phyloP scores from a whole-genome alignment of 2,329 filamentous ascomycete genomes.

The Aspergillus hortae region DNA sequence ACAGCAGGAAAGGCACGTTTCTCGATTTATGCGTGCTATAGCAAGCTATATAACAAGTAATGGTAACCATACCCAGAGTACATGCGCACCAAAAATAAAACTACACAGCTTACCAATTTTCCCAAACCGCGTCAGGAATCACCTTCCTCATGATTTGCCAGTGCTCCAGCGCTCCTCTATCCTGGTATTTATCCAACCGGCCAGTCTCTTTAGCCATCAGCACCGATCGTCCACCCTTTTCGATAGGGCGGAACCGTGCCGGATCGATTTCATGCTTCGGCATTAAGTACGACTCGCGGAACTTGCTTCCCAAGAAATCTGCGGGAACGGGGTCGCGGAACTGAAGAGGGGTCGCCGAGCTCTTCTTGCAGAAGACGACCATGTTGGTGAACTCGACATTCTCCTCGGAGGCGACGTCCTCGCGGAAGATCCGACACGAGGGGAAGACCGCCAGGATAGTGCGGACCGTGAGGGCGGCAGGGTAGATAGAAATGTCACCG shows the following conservation, averaged over 20 bases:
- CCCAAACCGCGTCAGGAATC: conserved; percentile 75
- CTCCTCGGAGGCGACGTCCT: conserved; percentile 56
- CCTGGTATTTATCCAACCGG: conserved; percentile 67
- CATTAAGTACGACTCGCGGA: conserved; percentile 65
- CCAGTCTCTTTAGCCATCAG: conserved; percentile 54
- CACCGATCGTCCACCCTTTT: conserved; percentile 43
- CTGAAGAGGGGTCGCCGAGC: conserved; percentile 44
- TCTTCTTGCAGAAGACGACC: conserved; percentile 87
- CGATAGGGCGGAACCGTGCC: conserved; percentile 30
- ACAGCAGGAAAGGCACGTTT: no score
- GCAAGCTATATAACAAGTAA: no score
- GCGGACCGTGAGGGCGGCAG: conserved; percentile 72
- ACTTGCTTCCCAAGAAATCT: conserved; percentile 71
- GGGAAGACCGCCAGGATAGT: conserved; percentile 82
- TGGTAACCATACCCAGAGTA: neutral
- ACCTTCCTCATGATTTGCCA: conserved; percentile 91
- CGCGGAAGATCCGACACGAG: conserved; percentile 87
- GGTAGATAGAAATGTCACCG: conserved; percentile 74
- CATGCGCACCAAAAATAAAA: neutral
- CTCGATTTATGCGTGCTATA: no score
- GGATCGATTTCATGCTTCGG: conserved; percentile 67
- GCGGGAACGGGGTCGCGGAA: conserved; percentile 64
- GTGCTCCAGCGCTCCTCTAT: conserved; percentile 74
- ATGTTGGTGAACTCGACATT: conserved; percentile 86
- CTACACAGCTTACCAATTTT: conserved; percentile 63